A percentile compares a stretch with the other conserved stretches of the same genome.
These are phyloP conservation scores for Micromonas commoda DNA, from an alignment of 139 green algal species.

Conservation along the genomic window DNA sequence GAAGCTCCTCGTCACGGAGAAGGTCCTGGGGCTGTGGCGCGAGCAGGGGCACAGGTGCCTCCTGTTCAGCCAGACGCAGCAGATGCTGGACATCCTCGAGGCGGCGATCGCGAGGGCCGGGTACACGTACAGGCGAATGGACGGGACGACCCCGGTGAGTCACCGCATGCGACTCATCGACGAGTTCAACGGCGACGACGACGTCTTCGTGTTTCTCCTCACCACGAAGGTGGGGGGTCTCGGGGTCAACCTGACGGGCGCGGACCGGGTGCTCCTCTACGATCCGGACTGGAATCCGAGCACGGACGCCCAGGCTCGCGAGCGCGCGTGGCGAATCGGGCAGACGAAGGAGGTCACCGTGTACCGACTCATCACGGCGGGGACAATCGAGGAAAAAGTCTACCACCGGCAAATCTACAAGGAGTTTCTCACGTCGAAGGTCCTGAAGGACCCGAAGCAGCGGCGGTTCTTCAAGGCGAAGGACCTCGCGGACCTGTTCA, in stretches of 20 bases:
- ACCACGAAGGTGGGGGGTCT: slow-evolving; percentile 93
- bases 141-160: slow-evolving; percentile 74
- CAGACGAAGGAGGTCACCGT: slow-evolving; percentile 85
- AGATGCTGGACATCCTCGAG: slow-evolving; percentile 99
- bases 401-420: slow-evolving; percentile 85
- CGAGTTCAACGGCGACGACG: slow-evolving; percentile 44
- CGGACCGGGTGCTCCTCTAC: slow-evolving; percentile 89
- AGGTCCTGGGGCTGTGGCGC: slow-evolving; percentile 73
- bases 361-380: slow-evolving; percentile 87
- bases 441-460: slow-evolving; percentile 87
- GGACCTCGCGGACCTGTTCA: slow-evolving; percentile 91
- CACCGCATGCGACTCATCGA: slow-evolving; percentile 68
- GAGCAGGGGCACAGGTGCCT: slow-evolving; percentile 59
- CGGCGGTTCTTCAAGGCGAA: slow-evolving; percentile 82
- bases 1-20: slow-evolving; percentile 71
- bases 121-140: slow-evolving; percentile 86
- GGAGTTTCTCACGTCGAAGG: slow-evolving; percentile 77
- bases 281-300: slow-evolving; percentile 98
- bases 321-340: slow-evolving; percentile 94
- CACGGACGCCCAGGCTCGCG: slow-evolving; percentile 81
- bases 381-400: slow-evolving; percentile 96
- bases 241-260: slow-evolving; percentile 86
- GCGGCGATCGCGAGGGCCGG: slow-evolving; percentile 40
- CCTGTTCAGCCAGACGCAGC: slow-evolving; percentile 57
- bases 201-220: slow-evolving; percentile 84